Evolutionary conservation across 2,329 filamentous ascomycete species (phyloP).

Genomic region (Pyricularia grisea): DNA sequence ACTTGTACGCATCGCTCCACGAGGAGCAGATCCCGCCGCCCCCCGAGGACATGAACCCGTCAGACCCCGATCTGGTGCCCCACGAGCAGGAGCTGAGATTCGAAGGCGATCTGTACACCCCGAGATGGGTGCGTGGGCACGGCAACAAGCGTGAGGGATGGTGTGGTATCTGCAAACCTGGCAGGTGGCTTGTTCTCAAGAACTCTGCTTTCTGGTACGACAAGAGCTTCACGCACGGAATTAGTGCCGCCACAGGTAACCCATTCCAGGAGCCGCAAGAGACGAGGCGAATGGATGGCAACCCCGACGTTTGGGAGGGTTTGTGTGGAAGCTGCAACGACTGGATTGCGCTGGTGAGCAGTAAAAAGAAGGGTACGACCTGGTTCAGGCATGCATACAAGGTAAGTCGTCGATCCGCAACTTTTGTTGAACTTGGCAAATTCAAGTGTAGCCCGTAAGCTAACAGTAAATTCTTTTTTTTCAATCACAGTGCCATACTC

Average conservation of each 20-base stretch:
- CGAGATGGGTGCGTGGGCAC: slow-evolving; percentile 74
- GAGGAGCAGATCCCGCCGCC: slow-evolving; percentile 68
- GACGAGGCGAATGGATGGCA: slow-evolving; percentile 67
- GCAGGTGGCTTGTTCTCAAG: slow-evolving; percentile 78
- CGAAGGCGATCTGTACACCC: slow-evolving; percentile 74
- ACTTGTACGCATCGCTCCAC: slow-evolving; percentile 65
- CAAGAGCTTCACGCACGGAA: slow-evolving; percentile 82
- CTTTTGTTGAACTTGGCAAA: not conserved
- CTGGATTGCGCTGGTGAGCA: slow-evolving; percentile 74
- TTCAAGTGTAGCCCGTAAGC: not conserved
- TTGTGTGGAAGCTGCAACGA: slow-evolving; percentile 70
- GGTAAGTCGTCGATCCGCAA: slow-evolving; percentile 36
- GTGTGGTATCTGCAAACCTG: slow-evolving; percentile 82
- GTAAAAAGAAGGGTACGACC: slow-evolving; percentile 86
- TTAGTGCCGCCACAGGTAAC: slow-evolving; percentile 71
- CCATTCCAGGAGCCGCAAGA: slow-evolving; percentile 71
- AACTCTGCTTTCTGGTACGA: slow-evolving; percentile 93
- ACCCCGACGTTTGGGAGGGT: slow-evolving; percentile 74
- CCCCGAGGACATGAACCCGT: slow-evolving; percentile 72
- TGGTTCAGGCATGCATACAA: slow-evolving; percentile 90
- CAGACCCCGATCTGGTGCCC: slow-evolving; percentile 64
- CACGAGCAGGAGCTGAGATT: slow-evolving; percentile 75
- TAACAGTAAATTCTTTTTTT: not conserved
- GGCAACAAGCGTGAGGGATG: slow-evolving; percentile 84
- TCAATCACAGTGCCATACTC: slow-evolving; percentile 53